Percentiles rank a stretch among this genome's conserved stretches.
phyloP scores from a whole-genome alignment of 805 yeast genomes.

The Priceomyces castillae region DNA sequence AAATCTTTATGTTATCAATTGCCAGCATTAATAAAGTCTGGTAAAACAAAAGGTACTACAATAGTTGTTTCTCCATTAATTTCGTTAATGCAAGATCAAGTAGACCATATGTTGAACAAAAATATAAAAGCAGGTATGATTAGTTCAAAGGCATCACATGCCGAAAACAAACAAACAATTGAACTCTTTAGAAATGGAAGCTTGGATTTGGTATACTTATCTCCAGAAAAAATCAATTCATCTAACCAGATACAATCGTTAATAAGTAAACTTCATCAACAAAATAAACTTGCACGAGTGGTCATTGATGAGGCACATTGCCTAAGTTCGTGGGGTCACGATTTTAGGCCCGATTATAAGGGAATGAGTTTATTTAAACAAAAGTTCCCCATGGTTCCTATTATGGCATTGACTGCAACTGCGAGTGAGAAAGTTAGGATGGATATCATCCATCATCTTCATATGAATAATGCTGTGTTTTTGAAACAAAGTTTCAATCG shows the following conservation, averaged over 20 bases:
- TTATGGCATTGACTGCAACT: constrained; percentile 96
- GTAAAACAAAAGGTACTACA: constrained; percentile 78
- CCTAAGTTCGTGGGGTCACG: constrained; percentile 98
- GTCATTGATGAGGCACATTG: constrained; percentile 98
- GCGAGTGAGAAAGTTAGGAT: constrained; percentile 87
- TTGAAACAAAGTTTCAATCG: constrained; percentile 92
- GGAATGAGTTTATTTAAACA: constrained; percentile 69
- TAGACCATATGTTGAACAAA: constrained; percentile 66
- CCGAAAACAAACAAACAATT: constrained; percentile 62
- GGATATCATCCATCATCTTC: constrained; percentile 80
- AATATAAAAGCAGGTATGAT: constrained; percentile 84
- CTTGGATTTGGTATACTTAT: constrained; percentile 75
- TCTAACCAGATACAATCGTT: constrained; percentile 66
- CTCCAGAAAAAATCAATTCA: constrained; percentile 91
- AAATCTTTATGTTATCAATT: constrained; percentile 93
- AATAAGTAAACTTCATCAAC: constrained; percentile 54
- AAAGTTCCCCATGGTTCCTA: constrained; percentile 75
- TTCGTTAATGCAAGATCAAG: constrained; percentile 97
- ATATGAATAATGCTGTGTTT: constrained; percentile 57
- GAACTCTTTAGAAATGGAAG: constrained; percentile 62
- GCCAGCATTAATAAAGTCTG: constrained; percentile 80
- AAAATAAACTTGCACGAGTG: constrained; percentile 67
- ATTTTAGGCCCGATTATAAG: constrained; percentile 93
- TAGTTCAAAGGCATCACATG: constrained; percentile 67
- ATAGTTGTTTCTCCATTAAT: constrained; percentile 92